These are phyloP conservation scores for Endogone sp. DNA, from an alignment of 192 early-diverging fungal genomes.

Conservation along the genomic window DNA sequence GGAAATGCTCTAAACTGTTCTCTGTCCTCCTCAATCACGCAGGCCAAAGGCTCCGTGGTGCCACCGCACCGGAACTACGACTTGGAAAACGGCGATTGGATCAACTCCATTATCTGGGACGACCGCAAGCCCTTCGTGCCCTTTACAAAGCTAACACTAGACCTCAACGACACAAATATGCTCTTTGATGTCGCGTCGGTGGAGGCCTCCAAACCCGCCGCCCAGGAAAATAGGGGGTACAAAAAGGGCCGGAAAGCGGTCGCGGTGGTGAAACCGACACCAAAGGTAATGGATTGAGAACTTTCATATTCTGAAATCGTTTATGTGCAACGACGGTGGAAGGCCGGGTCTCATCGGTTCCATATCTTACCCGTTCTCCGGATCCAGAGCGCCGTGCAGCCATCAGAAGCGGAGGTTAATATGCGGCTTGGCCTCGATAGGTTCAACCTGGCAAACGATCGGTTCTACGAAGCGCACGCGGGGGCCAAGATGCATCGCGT, in stretches of 20 bases:
- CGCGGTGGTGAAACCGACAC: neutral
- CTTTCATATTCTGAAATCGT: neutral
- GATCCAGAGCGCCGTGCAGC: slow-evolving; percentile 33
- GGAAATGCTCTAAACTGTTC: no score
- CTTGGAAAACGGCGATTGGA: slow-evolving; percentile 67
- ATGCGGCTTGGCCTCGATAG: slow-evolving; percentile 60
- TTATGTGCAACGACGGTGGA: no score
- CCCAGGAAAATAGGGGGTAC: slow-evolving; percentile 19
- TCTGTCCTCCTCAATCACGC: neutral
- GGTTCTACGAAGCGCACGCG: slow-evolving; percentile 72
- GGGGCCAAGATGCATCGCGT: slow-evolving; percentile 68
- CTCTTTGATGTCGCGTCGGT: slow-evolving; percentile 61
- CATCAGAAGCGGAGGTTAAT: slow-evolving; percentile 57
- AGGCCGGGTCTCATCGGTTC: no score
- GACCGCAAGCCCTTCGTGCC: slow-evolving; percentile 47
- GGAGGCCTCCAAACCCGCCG: slow-evolving; percentile 30
- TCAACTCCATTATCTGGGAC: slow-evolving; percentile 81
- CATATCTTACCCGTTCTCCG: neutral
- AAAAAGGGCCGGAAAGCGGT: slow-evolving; percentile 24
- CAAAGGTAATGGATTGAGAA: neutral
- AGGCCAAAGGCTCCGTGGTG: neutral
- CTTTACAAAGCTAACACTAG: slow-evolving; percentile 49
- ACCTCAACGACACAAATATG: slow-evolving; percentile 76
- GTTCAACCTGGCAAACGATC: slow-evolving; percentile 90
- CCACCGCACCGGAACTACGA: slow-evolving; percentile 44